Evolutionary conservation across 2,329 filamentous ascomycete species (phyloP), one percentile per base, ranked within the genome.

Genomic region (Phialophora chinensis): DNA sequence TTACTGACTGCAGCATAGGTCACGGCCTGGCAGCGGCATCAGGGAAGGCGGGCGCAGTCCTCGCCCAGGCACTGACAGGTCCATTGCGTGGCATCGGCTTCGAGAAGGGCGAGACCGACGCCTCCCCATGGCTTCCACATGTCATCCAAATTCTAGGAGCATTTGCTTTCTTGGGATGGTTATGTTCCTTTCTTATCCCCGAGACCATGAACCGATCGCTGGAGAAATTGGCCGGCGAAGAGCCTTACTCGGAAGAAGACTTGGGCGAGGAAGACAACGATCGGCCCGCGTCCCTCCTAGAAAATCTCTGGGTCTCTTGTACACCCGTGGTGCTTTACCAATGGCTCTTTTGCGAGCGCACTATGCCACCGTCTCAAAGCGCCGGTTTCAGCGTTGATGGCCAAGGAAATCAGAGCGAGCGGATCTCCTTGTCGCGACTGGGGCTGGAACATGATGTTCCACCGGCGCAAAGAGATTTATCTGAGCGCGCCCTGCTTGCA

Each of bases 131-230:
- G 85, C 83, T 93, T 59, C 85, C 90, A 75, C 87, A 90, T 63
- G 85, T 93, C 31, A 88, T 94, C 80, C 84, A 71, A 58, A 65
- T 60, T 27, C 58, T 65, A 11, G 57, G 57, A 4, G 63, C 50
- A 2, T 65, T 65, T 80, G 93, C 93, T 90, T 82, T 93, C 6
- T 83, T 85, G 56, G 91, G 91, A 27, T 85, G 86, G 47, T 77
- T 91, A 50, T 86, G 87, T 2, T 88, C 88, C 1, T 80, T 93
- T 3, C 79, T 93, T 17, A 88, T 93, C 25, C 90, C 90, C 0
- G 91, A 93, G 79, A 93, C 89, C 0, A 92, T 90, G 79, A 84
- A 89, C 0, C 83, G 87, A 75, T 91, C 90, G 0, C 80, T 94
- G 50, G 91, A 92, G 75, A 85, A 88, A 69, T 79, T 92, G 14